These are phyloP conservation scores for Abelmoschus esculentus DNA, from an alignment of 345 rosid genomes.

Conservation along the genomic window DNA sequence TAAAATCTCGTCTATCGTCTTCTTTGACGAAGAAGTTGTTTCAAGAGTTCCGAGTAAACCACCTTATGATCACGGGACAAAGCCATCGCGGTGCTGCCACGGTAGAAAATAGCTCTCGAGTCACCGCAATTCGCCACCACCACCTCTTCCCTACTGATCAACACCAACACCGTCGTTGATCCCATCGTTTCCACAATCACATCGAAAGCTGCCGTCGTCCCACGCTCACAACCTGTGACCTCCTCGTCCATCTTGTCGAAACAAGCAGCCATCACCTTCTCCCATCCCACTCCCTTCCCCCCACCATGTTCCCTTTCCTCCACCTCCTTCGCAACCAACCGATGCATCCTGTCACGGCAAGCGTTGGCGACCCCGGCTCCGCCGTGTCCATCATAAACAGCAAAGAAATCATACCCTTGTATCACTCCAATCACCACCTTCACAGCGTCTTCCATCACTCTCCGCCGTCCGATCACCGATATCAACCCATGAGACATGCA, in stretches of 20 bases:
- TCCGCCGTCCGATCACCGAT: constrained; percentile 52
- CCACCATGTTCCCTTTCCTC: constrained; percentile 8
- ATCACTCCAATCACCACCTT: constrained; percentile 25
- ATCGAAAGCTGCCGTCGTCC: background rate
- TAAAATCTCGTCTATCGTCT: too few relatives aligned
- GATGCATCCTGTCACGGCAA: constrained; percentile 44
- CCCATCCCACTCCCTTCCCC: constrained; percentile 35
- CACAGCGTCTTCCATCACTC: constrained; percentile 63
- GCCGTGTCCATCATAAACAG: constrained; percentile 64
- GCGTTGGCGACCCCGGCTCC: constrained; percentile 55
- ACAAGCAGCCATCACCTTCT: constrained; percentile 37
- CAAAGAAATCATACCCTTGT: constrained; percentile 41
- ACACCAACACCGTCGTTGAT: constrained; percentile 32
- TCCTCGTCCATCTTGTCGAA: constrained; percentile 48
- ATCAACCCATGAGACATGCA: constrained; percentile 31
- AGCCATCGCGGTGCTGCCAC: constrained; percentile 22
- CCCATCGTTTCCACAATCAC: constrained; percentile 14
- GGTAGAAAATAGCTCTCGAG: background rate
- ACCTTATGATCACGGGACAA: constrained; percentile 28
- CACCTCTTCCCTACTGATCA: constrained; percentile 21
- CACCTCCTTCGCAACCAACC: constrained; percentile 31
- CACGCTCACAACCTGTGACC: constrained; percentile 15
- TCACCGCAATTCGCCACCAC: background rate
- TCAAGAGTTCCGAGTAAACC: background rate
- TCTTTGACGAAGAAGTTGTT: too few relatives aligned